Evolutionary conservation across 176 grass and related monocot species (phyloP), one percentile per base, ranked within the genome.

Genomic region (Carex scoparia): DNA sequence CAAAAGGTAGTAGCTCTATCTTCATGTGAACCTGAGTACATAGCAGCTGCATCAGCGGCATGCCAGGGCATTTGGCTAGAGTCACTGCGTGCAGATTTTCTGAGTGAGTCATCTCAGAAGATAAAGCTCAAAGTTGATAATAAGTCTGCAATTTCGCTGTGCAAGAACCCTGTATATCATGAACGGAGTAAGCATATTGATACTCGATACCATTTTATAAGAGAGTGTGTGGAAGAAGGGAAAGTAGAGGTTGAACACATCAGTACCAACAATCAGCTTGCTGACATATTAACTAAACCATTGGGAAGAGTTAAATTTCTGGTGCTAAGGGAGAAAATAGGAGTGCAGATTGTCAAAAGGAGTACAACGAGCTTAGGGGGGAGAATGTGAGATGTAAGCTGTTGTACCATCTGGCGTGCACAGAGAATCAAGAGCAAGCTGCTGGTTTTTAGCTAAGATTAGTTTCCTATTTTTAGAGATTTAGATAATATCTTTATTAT

Each of bases 401-500:
- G 38, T 40, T 40, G 38, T 40, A 40, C 38, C 38, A 40, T 40
- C 38, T 40, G 38, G 38, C 4, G 38, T 40, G 38, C 38, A 40
- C 38, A 40, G 38, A 54, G 51, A 54, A 54, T 54, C 51, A 54
- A 54, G 51, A 54, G 51, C 51, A 10, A 1, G 51, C 8, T 54
- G 51, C 51, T 54, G 11, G 58, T 86, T 54, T 54, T 54, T 54
- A 54, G 7, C 92, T 15, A 78, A 54, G 0, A 12, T 54, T 54
- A 54, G 51, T 54, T 54, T 54, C 51, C 51, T 54, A 10, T 54
- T 54, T 54, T 54, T 94, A 54, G 51, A 54, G 51, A 54, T 54
- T 54, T 54, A 54, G 51, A 54, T 54, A 1, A 54, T 54, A 54
- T 54, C 51, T 54, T 54, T 54, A 54, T n/a, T n/a, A n/a, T n/a